Evolutionary conservation across 2,329 filamentous ascomycete genomes (phyloP).

Genomic region (Passalora sequoiae): DNA sequence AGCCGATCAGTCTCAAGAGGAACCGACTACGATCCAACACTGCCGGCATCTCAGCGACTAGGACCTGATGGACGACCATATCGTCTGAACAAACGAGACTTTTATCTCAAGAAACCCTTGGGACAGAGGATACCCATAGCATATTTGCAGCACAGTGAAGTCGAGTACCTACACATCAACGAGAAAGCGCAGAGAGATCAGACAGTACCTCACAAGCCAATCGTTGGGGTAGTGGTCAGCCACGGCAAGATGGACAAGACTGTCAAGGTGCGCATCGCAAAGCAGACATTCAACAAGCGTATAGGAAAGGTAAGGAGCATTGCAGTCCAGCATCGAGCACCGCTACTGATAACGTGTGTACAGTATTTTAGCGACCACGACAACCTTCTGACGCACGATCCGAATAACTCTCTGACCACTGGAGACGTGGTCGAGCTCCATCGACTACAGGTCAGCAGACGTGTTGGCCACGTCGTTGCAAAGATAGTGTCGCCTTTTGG

Average conservation of each 20-base stretch:
- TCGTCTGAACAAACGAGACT: conserved; percentile 19
- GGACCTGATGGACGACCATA: conserved; percentile 14
- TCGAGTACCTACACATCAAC: conserved; percentile 18
- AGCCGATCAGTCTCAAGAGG: background rate
- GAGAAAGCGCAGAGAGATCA: conserved; percentile 26
- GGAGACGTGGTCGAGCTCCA: conserved; percentile 73
- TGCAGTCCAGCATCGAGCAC: background rate
- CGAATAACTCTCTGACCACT: conserved; percentile 63
- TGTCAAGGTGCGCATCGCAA: conserved; percentile 69
- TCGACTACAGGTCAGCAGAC: conserved; percentile 60
- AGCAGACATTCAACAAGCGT: conserved; percentile 64
- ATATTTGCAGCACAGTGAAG: conserved; percentile 24
- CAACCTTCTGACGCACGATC: conserved; percentile 72
- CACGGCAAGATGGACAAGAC: conserved; percentile 73
- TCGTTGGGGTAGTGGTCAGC: conserved; percentile 65
- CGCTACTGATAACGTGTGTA: background rate
- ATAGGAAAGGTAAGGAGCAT: conserved; percentile 60
- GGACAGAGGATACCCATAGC: conserved; percentile 10
- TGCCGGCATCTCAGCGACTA: conserved; percentile 15
- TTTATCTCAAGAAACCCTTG: conserved; percentile 22
- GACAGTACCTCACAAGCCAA: conserved; percentile 23
- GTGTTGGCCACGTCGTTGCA: conserved; percentile 68
- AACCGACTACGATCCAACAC: conserved; percentile 20
- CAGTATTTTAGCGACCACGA: conserved; percentile 61
- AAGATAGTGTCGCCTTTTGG: conserved; percentile 69